These are phyloP conservation scores for Pythium sp. DNA, from an alignment of 352 stramenopile genomes.

Conservation along the genomic window DNA sequence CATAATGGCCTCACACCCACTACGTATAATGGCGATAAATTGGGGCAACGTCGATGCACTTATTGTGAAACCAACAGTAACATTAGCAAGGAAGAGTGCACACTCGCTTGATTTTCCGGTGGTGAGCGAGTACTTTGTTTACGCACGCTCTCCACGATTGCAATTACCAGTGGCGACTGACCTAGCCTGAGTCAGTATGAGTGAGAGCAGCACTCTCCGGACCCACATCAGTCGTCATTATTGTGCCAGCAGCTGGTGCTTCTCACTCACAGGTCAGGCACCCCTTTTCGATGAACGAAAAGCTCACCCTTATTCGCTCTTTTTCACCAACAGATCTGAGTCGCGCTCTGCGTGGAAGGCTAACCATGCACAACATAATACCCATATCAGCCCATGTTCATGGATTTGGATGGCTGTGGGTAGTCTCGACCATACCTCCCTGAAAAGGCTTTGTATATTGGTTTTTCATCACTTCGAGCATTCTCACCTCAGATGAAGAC, in stretches of 20 bases:
- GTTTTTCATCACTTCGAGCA: neutral
- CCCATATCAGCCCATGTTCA: neutral
- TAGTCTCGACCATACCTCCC: neutral
- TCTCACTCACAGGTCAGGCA: neutral
- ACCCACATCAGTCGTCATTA: neutral
- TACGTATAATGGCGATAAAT: no score
- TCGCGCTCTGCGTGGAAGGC: neutral
- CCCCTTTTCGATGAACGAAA: neutral
- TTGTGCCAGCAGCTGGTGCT: neutral
- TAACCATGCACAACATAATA: neutral
- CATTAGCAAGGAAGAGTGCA: no score
- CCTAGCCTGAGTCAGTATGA: no score
- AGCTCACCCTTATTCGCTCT: neutral
- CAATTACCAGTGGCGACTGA: no score
- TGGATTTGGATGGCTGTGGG: neutral
- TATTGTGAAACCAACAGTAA: no score
- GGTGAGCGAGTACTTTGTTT: no score
- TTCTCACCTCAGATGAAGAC: neutral
- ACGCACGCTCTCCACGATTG: no score
- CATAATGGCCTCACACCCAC: no score
- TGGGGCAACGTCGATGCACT: no score
- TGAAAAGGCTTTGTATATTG: neutral
- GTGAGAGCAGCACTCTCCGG: no score
- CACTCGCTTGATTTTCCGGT: no score
- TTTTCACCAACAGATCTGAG: neutral